phyloP scores from a whole-genome alignment of 495 filamentous ascomycete genomes.

The Aspergillus coremiiformis region DNA sequence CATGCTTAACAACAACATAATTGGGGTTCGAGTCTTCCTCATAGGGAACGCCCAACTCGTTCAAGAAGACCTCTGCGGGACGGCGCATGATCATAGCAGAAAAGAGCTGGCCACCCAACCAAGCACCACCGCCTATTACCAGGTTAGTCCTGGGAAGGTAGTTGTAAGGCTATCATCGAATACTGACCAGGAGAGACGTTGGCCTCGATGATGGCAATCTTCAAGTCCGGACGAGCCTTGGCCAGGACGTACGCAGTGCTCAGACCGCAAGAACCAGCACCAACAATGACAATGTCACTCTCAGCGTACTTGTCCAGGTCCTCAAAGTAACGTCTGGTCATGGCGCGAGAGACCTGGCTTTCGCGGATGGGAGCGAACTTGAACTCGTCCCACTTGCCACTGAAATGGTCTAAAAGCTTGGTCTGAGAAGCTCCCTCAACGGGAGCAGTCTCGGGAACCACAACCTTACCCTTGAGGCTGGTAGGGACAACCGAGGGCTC shows the following conservation, averaged over 20 bases:
- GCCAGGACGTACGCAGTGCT: conserved; percentile 77
- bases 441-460: conserved; percentile 32
- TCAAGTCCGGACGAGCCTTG: conserved; percentile 78
- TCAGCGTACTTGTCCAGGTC: conserved; percentile 87
- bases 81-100: conserved; percentile 91
- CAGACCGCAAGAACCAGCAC: conserved; percentile 80
- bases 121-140: conserved; percentile 67
- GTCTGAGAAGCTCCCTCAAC: conserved; percentile 34
- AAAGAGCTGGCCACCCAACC: conserved; percentile 90
- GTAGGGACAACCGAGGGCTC: conserved; percentile 34
- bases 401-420: conserved; percentile 54
- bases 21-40: conserved; percentile 79
- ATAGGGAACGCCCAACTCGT: conserved; percentile 73
- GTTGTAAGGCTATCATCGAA: background rate
- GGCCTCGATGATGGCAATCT: conserved; percentile 86
- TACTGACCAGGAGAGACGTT: conserved; percentile 63
- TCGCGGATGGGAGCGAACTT: conserved; percentile 80
- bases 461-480: conserved; percentile 42
- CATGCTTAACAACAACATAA: conserved; percentile 89
- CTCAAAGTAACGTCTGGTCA: conserved; percentile 84
- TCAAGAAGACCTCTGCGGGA: conserved; percentile 76
- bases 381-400: conserved; percentile 68
- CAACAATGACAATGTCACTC: conserved; percentile 85
- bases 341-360: conserved; percentile 82
- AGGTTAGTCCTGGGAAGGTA: background rate